phyloP scores from a whole-genome alignment of 2,329 filamentous ascomycete genomes.

The Amylocarpus encephaloides region DNA sequence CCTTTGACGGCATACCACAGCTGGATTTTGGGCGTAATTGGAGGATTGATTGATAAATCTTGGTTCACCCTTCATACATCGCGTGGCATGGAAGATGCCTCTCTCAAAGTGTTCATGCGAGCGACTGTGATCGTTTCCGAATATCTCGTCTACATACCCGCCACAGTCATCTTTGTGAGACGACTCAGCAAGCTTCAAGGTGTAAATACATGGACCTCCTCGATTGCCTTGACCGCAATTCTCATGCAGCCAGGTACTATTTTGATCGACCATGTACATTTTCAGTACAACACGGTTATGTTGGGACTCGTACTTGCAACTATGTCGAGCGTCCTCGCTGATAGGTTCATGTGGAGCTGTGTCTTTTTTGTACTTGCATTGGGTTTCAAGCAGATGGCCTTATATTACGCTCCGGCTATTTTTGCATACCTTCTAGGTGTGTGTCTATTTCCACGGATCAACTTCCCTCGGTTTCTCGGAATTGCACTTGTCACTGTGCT shows the following conservation, averaged over 20 bases:
- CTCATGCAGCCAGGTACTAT: constrained; percentile 88
- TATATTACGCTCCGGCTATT: constrained; percentile 91
- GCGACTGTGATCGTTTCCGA: constrained; percentile 87
- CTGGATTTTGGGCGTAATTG: constrained; percentile 87
- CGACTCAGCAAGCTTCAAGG: constrained; percentile 70
- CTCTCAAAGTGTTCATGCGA: constrained; percentile 91
- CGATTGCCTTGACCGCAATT: constrained; percentile 80
- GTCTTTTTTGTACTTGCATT: constrained; percentile 90
- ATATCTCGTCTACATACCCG: constrained; percentile 83
- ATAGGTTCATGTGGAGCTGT: constrained; percentile 78
- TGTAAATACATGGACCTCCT: constrained; percentile 74
- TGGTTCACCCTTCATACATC: constrained; percentile 88
- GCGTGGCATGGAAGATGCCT: constrained; percentile 70
- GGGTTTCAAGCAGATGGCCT: constrained; percentile 99
- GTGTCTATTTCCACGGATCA: constrained; percentile 70
- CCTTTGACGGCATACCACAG: constrained; percentile 97
- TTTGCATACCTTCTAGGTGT: constrained; percentile 87
- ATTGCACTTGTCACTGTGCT: constrained; percentile 68
- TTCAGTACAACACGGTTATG: constrained; percentile 99
- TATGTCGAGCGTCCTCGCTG: constrained; percentile 82
- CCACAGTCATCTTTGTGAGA: constrained; percentile 76
- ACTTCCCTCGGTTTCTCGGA: constrained; percentile 60
- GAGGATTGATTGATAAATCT: constrained; percentile 65
- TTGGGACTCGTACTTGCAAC: constrained; percentile 81
- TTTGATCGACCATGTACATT: constrained; percentile 89